A percentile compares a stretch with the other conserved stretches of the same genome.
These are phyloP conservation scores for Cladosporium sphaerospermum DNA, from an alignment of 2,329 filamentous ascomycete genomes.

Conservation along the genomic window DNA sequence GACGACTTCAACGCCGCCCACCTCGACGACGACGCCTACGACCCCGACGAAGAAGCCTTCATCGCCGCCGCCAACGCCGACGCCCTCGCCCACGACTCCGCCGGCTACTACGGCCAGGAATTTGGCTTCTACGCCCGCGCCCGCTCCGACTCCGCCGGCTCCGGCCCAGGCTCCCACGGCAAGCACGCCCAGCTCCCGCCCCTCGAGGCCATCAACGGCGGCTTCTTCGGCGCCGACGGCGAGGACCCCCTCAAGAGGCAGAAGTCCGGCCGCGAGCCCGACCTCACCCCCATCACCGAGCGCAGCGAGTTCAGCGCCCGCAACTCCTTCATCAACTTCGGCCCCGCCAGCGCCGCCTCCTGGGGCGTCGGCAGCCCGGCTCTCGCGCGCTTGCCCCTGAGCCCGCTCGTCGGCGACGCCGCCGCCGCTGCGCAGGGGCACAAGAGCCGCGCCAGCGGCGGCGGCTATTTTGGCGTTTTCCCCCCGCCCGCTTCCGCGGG, in stretches of 20 bases:
- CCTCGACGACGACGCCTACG: constrained; percentile 52
- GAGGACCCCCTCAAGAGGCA: constrained; percentile 56
- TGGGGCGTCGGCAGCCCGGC: constrained; percentile 55
- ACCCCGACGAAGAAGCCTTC: constrained; percentile 68
- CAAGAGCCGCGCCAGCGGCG: background rate
- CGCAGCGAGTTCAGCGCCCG: constrained; percentile 92
- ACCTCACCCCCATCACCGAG: constrained; percentile 92
- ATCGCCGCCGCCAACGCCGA: constrained; percentile 94
- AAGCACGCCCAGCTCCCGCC: constrained; percentile 28
- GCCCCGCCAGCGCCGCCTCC: constrained; percentile 45
- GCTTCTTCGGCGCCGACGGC: constrained; percentile 77
- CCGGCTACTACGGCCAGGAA: constrained; percentile 92
- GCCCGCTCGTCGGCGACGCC: constrained; percentile 15
- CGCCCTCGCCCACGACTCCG: constrained; percentile 82
- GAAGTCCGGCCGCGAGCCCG: constrained; percentile 79
- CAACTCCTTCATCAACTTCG: constrained; percentile 66
- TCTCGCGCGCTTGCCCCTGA: constrained; percentile 52
- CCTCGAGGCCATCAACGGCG: constrained; percentile 67
- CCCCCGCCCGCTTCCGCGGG: background rate
- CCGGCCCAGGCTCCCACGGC: background rate
- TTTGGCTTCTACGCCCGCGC: constrained; percentile 83
- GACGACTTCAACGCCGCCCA: constrained; percentile 46
- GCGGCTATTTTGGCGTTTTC: constrained; percentile 6
- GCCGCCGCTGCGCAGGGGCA: background rate
- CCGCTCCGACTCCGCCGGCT: constrained; percentile 33